Base-by-base conservation (phyloP, 1,284 basidiomycete genomes). In the Ceratobasidium papillatum region DNA sequence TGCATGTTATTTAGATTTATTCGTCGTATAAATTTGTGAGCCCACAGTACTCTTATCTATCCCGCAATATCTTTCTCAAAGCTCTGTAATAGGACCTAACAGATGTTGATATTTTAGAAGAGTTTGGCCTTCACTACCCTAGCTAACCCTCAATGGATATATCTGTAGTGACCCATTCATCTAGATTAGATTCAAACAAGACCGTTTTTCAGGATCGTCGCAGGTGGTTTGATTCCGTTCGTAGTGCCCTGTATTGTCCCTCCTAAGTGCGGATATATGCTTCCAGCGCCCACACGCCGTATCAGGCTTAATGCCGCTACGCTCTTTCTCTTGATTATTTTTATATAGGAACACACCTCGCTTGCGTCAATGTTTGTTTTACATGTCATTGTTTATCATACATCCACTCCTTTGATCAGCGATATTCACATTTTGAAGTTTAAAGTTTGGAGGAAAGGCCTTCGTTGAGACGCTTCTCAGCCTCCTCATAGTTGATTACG, bases 401-500 rank as follows among this genome's bases (percentile, higher is more conserved):
- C 32, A 38, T 73, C 63, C 59, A 63, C 54, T 52, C 34, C 59
- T 22, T 58, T 41, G 12, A 27, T 51, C 47, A n/a, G 36, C 47
- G 47, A 8, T 7, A 25, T 19, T 49, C 61, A 12, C 56, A 30
- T 41, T 62, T 62, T 54, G 3, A 7, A 22, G 22, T 25, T 54
- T 54, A 73, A 32, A 63, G 71, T 59, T 73, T 73, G 47, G 59
- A 34, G 19, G 68, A 59, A 36, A 38, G 25, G 19, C 52, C 89
- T 79, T 91, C 91, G 61, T 81, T 75, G 81, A 85, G 88, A 78
- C 91, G 89, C 79, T 84, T 85, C 84, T 93, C 90, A 22, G 92
- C 92, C 83, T 94, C 92, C 54, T 91, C 86, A 78, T 91, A 94
- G 86, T 94, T 91, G 84, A 94, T 90, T 77, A 94, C 92, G 79